Evolutionary conservation across 768 basidiomycete genomes (phyloP).

Genomic region (Collybia nuda): DNA sequence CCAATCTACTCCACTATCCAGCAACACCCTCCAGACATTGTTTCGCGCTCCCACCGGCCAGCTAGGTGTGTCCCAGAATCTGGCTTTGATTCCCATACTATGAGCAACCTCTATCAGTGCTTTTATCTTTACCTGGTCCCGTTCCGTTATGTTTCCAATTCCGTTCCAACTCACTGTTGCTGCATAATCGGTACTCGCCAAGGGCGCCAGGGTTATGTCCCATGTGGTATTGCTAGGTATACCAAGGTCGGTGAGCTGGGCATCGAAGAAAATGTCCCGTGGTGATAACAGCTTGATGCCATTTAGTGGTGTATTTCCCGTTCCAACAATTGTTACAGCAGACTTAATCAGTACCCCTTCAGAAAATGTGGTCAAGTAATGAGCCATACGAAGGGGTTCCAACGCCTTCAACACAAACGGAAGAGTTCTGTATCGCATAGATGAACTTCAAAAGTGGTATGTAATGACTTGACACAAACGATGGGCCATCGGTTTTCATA

Average conservation of each 20-base stretch:
- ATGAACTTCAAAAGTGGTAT: background rate
- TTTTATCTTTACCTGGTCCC: slow-evolving; percentile 36
- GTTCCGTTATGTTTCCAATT: slow-evolving; percentile 38
- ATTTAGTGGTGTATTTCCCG: slow-evolving; percentile 51
- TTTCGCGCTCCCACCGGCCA: slow-evolving; percentile 44
- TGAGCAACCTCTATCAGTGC: slow-evolving; percentile 44
- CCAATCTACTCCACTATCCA: slow-evolving; percentile 47
- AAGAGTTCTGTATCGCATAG: slow-evolving; percentile 28
- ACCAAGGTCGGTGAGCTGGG: slow-evolving; percentile 41
- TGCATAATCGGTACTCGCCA: slow-evolving; percentile 51
- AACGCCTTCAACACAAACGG: slow-evolving; percentile 43
- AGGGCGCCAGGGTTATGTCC: slow-evolving; percentile 40
- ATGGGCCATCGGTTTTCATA: slow-evolving; percentile 50
- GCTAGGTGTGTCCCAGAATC: slow-evolving; percentile 55
- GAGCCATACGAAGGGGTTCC: slow-evolving; percentile 40
- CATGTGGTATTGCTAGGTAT: slow-evolving; percentile 33
- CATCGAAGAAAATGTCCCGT: slow-evolving; percentile 53
- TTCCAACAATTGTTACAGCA: slow-evolving; percentile 45
- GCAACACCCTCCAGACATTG: slow-evolving; percentile 41
- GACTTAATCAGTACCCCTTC: slow-evolving; percentile 36
- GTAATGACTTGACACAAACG: slow-evolving; percentile 25
- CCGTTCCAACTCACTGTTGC: slow-evolving; percentile 47
- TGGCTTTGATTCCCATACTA: slow-evolving; percentile 38
- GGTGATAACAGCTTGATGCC: slow-evolving; percentile 42
- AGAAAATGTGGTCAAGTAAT: slow-evolving; percentile 45